Evolutionary conservation across 108 stramenopile species (phyloP).

Genomic region (Nitzschia palea): DNA sequence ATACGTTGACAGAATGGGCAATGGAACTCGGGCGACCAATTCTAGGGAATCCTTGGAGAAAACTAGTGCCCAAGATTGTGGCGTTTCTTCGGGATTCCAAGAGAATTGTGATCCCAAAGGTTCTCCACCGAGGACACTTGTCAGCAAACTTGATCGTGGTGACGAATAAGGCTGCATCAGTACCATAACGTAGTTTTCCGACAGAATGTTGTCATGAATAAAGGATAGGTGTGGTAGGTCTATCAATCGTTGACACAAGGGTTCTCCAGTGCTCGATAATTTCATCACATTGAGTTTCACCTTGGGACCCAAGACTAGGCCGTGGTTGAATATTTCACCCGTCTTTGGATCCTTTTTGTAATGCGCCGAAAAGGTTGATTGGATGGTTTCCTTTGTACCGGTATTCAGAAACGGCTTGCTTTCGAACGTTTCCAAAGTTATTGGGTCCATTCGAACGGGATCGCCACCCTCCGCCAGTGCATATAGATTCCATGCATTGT

Average conservation of each 20-base stretch:
- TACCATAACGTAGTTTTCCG: slow-evolving; percentile 13
- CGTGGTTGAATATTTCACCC: slow-evolving; percentile 38
- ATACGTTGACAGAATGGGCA: slow-evolving; percentile 7
- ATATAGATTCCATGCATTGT: neutral
- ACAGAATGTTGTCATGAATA: slow-evolving; percentile 33
- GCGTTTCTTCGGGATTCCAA: slow-evolving; percentile 16
- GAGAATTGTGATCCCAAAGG: slow-evolving; percentile 22
- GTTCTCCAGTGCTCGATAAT: slow-evolving; percentile 9
- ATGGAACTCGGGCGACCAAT: neutral
- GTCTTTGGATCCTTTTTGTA: slow-evolving; percentile 22
- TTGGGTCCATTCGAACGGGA: slow-evolving; percentile 36
- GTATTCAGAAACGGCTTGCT: neutral
- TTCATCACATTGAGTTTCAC: slow-evolving; percentile 36
- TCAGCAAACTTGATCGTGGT: slow-evolving; percentile 1
- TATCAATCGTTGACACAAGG: slow-evolving; percentile 24
- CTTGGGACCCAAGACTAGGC: slow-evolving; percentile 13
- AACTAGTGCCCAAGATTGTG: neutral
- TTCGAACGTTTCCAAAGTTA: slow-evolving; percentile 19
- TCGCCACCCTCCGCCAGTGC: slow-evolving; percentile 43
- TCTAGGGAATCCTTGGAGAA: slow-evolving; percentile 2
- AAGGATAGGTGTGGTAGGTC: slow-evolving; percentile 30
- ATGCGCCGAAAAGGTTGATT: slow-evolving; percentile 45
- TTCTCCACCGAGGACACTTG: slow-evolving; percentile 4
- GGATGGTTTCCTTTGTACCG: neutral
- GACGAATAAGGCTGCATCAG: slow-evolving; percentile 26